Conservation (phyloP, 441 rosid genomes). For the Caryocar brasiliense region DNA sequence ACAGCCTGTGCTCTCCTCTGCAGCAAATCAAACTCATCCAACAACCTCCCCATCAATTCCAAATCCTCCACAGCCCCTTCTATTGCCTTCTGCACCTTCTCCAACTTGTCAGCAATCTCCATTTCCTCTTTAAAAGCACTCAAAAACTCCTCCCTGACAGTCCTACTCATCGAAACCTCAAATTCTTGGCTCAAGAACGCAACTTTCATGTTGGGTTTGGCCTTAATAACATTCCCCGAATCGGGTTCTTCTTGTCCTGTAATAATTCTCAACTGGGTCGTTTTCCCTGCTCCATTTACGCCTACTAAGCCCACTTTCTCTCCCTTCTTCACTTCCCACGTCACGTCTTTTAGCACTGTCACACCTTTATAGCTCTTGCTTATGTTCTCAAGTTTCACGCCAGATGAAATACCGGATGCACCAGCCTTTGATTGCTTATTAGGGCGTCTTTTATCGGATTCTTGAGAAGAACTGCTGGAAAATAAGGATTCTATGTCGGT, state of each 20-base stretch:
- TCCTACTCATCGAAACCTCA: constrained; percentile 76
- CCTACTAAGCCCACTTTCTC: constrained; percentile 92
- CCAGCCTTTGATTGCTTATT: constrained; percentile 34
- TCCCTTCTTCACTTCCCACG: constrained; percentile 86
- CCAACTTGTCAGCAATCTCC: constrained; percentile 58
- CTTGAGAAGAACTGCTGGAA: constrained; percentile 27
- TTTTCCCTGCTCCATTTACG: constrained; percentile 90
- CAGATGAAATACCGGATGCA: constrained; percentile 69
- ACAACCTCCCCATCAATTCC: constrained; percentile 84
- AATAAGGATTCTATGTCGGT: constrained; percentile 68
- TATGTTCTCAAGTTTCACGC: constrained; percentile 71
- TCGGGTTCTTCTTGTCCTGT: constrained; percentile 76
- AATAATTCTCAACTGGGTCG: constrained; percentile 84
- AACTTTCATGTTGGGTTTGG: constrained; percentile 56
- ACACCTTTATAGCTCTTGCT: constrained; percentile 75
- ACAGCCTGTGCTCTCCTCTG: constrained; percentile 77
- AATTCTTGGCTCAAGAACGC: constrained; percentile 84
- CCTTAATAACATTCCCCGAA: constrained; percentile 75
- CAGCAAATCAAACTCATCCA: constrained; percentile 87
- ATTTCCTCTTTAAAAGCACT: constrained; percentile 83
- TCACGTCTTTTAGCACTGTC: constrained; percentile 66
- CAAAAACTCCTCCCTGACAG: constrained; percentile 85
- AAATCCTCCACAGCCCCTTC: constrained; percentile 69
- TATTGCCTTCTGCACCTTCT: constrained; percentile 77
- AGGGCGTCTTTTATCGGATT: constrained; percentile 22